phyloP scores from a whole-genome alignment of 2,329 filamentous ascomycete species.

The Ascochyta lentis region DNA sequence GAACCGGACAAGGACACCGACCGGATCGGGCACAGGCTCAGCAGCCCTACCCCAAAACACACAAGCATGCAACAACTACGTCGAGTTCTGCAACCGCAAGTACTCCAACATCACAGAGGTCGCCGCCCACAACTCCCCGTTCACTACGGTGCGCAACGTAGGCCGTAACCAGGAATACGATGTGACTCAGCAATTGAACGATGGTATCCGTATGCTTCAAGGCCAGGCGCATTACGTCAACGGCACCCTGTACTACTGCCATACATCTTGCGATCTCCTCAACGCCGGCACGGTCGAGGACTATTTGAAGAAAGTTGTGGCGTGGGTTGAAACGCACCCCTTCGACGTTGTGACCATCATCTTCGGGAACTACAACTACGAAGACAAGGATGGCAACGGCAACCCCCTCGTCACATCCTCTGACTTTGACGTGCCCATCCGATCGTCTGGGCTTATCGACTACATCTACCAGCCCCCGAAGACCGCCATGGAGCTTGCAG shows the following conservation, averaged over 20 bases:
- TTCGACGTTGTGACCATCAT: slow-evolving; percentile 91
- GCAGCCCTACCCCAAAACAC: slow-evolving; percentile 46
- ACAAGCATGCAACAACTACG: slow-evolving; percentile 52
- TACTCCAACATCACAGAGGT: slow-evolving; percentile 54
- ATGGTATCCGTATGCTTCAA: slow-evolving; percentile 58
- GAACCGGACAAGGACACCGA: slow-evolving; percentile 36
- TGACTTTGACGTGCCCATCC: slow-evolving; percentile 72
- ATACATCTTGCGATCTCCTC: slow-evolving; percentile 83
- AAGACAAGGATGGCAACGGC: slow-evolving; percentile 33
- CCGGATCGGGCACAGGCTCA: slow-evolving; percentile 31
- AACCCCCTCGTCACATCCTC: slow-evolving; percentile 64
- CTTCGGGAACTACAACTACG: slow-evolving; percentile 74
- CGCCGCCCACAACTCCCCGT: slow-evolving; percentile 51
- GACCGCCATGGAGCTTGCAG: slow-evolving; percentile 74
- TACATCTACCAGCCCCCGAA: slow-evolving; percentile 79
- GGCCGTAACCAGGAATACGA: slow-evolving; percentile 47
- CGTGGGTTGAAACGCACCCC: slow-evolving; percentile 79
- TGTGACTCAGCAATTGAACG: slow-evolving; percentile 49
- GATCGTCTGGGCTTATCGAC: slow-evolving; percentile 73
- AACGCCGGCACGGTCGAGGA: slow-evolving; percentile 80
- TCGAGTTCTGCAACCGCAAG: slow-evolving; percentile 48
- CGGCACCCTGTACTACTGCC: slow-evolving; percentile 77
- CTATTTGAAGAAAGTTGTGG: slow-evolving; percentile 72
- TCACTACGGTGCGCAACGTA: slow-evolving; percentile 40
- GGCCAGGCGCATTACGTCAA: slow-evolving; percentile 66